Conservation (phyloP, 169 alveolate genomes). For the Plasmodium adleri region DNA sequence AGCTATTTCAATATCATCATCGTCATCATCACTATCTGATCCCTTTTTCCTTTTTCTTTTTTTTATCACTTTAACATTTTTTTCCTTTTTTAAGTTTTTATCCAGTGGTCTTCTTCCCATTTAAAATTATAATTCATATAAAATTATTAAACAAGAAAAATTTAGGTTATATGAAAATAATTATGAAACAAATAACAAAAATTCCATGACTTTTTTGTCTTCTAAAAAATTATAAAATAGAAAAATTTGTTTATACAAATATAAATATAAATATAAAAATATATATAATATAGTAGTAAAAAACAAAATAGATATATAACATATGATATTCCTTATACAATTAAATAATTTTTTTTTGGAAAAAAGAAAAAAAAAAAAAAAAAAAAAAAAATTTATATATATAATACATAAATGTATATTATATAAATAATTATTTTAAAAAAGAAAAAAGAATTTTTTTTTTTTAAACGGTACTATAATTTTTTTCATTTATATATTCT, state of each 20-base stretch:
- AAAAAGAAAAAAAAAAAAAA: too few relatives aligned
- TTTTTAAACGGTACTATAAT: too few relatives aligned
- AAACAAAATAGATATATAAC: not conserved
- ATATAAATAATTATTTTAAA: too few relatives aligned
- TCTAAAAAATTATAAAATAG: not conserved
- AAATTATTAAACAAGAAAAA: too few relatives aligned
- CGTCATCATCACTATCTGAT: constrained; percentile 70
- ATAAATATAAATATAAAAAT: not conserved
- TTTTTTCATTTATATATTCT: too few relatives aligned
- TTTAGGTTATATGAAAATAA: too few relatives aligned
- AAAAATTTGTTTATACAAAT: not conserved
- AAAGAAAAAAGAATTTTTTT: too few relatives aligned
- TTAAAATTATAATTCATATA: constrained; percentile 1
- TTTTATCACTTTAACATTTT: constrained; percentile 32
- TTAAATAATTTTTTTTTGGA: too few relatives aligned
- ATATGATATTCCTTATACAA: too few relatives aligned
- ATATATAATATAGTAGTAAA: not conserved
- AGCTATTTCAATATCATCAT: constrained; percentile 65
- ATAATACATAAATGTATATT: too few relatives aligned
- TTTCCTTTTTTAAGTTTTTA: constrained; percentile 3
- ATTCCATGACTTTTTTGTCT: not conserved
- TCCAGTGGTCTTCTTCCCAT: constrained; percentile 73
- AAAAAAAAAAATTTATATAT: too few relatives aligned
- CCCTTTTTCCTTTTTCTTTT: constrained; percentile 69
- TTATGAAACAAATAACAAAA: too few relatives aligned